phyloP scores from a whole-genome alignment of 331 rosid species.

The Pyracantha coccinea region DNA sequence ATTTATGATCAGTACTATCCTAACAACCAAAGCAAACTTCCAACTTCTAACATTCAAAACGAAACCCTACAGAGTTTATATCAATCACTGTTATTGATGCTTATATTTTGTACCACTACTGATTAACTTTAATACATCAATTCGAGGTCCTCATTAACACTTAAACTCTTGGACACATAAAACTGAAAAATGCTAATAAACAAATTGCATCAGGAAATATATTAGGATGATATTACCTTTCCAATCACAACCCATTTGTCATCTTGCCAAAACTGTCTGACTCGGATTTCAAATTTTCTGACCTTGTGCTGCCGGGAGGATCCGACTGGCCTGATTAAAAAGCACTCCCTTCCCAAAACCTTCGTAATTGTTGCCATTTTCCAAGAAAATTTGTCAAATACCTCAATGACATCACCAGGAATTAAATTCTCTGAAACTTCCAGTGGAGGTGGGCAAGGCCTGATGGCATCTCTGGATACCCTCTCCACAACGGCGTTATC shows the following conservation, averaged over 20 bases:
- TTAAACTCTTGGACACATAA: neutral
- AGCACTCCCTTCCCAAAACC: constrained; percentile 45
- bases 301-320: constrained; percentile 64
- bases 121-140: neutral
- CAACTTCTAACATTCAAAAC: constrained; percentile 3
- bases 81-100: neutral
- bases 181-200: constrained; percentile 10
- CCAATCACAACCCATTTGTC: constrained; percentile 71
- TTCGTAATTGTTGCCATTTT: constrained; percentile 73
- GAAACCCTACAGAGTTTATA: neutral
- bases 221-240: constrained; percentile 46
- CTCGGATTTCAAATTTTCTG: constrained; percentile 56
- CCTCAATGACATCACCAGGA: constrained; percentile 79
- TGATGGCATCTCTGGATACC: constrained; percentile 52
- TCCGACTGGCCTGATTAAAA: constrained; percentile 74
- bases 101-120: neutral
- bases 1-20: neutral
- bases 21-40: constrained; percentile 6
- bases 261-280: constrained; percentile 76
- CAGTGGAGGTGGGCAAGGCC: constrained; percentile 74
- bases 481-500: constrained; percentile 41
- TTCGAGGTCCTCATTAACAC: neutral
- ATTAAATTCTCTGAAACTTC: constrained; percentile 46
- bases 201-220: constrained; percentile 5
- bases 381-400: constrained; percentile 66